These are phyloP conservation scores for Akanthomyces uredinophilus DNA, from an alignment of 2,329 filamentous ascomycete genomes.

Conservation along the genomic window DNA sequence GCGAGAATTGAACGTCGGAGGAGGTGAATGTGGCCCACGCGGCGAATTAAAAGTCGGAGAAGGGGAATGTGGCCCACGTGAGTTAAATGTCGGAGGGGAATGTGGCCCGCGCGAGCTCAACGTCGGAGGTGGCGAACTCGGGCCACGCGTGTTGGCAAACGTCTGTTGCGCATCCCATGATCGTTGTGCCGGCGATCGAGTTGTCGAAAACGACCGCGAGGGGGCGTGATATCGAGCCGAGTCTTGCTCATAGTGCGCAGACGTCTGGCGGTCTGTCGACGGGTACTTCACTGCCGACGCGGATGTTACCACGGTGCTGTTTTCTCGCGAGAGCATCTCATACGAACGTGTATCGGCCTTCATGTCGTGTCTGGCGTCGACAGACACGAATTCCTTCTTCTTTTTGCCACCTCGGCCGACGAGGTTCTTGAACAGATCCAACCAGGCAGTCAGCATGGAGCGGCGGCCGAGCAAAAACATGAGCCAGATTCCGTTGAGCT, in stretches of 20 bases:
- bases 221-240: conserved; percentile 51
- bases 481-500: conserved; percentile 82
- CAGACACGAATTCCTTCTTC: conserved; percentile 81
- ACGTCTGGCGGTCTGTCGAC: conserved; percentile 38
- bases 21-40: no score
- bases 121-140: not conserved
- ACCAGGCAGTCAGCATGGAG: conserved; percentile 84
- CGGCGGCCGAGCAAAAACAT: conserved; percentile 75
- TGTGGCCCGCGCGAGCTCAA: no score
- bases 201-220: conserved; percentile 51
- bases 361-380: conserved; percentile 63
- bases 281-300: conserved; percentile 34
- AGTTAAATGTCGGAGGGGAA: conserved; percentile 17
- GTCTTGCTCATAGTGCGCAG: conserved; percentile 50
- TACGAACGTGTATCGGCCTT: conserved; percentile 65
- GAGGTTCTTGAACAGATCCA: conserved; percentile 52
- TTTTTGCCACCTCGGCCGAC: conserved; percentile 35
- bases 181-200: conserved; percentile 40
- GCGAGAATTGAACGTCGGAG: no score
- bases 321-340: conserved; percentile 69
- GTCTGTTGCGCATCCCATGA: conserved; percentile 40
- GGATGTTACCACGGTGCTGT: conserved; percentile 50
- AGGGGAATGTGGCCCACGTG: conserved; percentile 13
- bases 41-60: not conserved
- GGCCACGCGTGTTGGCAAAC: conserved; percentile 28